phyloP scores from a whole-genome alignment of 1,139 yeast species.

The Maudiozyma humilis region DNA sequence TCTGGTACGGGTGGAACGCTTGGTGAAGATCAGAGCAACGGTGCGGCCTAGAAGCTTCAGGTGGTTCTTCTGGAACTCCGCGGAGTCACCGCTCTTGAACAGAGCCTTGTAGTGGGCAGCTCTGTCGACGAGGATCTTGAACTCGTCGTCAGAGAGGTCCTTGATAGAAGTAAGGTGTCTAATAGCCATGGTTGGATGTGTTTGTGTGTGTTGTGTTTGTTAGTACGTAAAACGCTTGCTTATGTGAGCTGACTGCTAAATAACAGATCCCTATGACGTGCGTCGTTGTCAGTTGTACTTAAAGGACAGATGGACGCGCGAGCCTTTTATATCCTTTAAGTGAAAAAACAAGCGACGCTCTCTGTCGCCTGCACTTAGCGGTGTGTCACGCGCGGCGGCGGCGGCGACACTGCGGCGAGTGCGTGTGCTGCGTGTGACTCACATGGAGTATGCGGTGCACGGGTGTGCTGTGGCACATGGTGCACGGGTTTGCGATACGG shows the following conservation, averaged over 20 bases:
- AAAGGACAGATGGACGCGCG: slow-evolving; percentile 13
- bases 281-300: slow-evolving; percentile 27
- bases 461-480: no score
- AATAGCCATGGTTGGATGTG: slow-evolving; percentile 20
- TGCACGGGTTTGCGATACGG: no score
- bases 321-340: slow-evolving; percentile 12
- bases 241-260: no score
- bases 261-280: no score
- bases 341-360: slow-evolving; percentile 14
- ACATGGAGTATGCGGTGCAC: no score
- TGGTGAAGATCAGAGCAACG: slow-evolving; percentile 74
- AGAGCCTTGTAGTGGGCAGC: slow-evolving; percentile 54
- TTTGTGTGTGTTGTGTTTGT: neutral
- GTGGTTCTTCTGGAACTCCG: slow-evolving; percentile 41
- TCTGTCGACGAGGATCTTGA: slow-evolving; percentile 55
- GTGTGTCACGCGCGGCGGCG: neutral
- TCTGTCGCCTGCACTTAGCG: slow-evolving; percentile 9
- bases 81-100: slow-evolving; percentile 43
- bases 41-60: slow-evolving; percentile 67
- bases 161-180: slow-evolving; percentile 77
- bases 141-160: slow-evolving; percentile 64
- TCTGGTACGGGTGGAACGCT: slow-evolving; percentile 92
- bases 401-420: no score
- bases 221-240: no score
- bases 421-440: neutral